Percentiles rank a stretch among this genome's conserved stretches.
These are phyloP conservation scores for Thielaviopsis cerberus DNA, from an alignment of 2,329 filamentous ascomycete genomes.

Conservation along the genomic window DNA sequence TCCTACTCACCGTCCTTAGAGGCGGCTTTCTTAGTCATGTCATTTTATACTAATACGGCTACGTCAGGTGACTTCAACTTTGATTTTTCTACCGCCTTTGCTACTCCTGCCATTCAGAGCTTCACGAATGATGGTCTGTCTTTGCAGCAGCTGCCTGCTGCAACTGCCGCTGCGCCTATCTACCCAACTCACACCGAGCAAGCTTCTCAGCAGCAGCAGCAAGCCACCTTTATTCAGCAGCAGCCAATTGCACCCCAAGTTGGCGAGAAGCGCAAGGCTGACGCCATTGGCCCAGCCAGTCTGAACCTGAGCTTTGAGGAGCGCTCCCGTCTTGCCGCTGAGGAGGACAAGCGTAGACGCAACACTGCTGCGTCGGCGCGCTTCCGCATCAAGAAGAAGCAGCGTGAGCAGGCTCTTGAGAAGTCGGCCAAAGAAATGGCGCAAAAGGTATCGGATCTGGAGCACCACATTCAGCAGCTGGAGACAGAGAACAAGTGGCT, in stretches of 20 bases:
- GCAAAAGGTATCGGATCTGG: slow-evolving; percentile 57
- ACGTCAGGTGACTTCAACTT: slow-evolving; percentile 11
- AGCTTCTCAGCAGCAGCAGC: slow-evolving; percentile 13
- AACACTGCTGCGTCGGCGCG: slow-evolving; percentile 79
- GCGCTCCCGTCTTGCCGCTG: slow-evolving; percentile 51
- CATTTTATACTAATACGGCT: slow-evolving; percentile 7
- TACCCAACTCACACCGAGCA: slow-evolving; percentile 26
- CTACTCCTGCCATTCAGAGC: not conserved
- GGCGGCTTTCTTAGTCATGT: slow-evolving; percentile 6
- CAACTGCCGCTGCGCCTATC: slow-evolving; percentile 30
- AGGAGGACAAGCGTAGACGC: slow-evolving; percentile 76
- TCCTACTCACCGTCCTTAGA: slow-evolving; percentile 26
- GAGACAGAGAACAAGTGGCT: slow-evolving; percentile 71
- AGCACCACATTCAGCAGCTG: slow-evolving; percentile 56
- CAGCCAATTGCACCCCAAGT: slow-evolving; percentile 17
- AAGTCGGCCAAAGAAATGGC: slow-evolving; percentile 65
- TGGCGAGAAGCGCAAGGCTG: slow-evolving; percentile 29
- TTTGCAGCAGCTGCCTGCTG: slow-evolving; percentile 36
- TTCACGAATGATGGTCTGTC: slow-evolving; percentile 13
- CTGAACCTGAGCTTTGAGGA: slow-evolving; percentile 46
- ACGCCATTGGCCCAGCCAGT: slow-evolving; percentile 20
- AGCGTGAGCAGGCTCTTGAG: slow-evolving; percentile 72
- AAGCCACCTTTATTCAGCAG: slow-evolving; percentile 6
- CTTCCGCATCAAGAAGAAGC: slow-evolving; percentile 92
- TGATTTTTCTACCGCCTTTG: slow-evolving; percentile 27